These are phyloP conservation scores for Polyporus tsugae DNA, from an alignment of 1,284 basidiomycete species.

Conservation along the genomic window DNA sequence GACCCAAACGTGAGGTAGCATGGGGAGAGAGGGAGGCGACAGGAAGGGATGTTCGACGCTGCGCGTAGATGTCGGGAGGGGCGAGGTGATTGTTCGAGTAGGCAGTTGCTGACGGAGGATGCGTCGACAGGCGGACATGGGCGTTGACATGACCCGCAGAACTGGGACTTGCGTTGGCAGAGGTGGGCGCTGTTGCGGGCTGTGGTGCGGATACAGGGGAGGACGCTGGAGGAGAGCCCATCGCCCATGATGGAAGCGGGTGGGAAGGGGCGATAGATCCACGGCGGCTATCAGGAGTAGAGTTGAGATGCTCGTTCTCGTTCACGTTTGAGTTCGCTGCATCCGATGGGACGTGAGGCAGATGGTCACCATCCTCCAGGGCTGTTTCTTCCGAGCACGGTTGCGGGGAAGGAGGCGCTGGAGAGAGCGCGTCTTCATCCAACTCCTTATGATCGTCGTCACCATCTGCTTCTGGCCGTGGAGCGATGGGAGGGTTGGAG, in stretches of 20 bases:
- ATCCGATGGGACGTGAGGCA: conserved; percentile 13
- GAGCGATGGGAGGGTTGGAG: conserved; percentile 16
- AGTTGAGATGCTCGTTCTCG: conserved; percentile 25
- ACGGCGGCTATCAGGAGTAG: conserved; percentile 30
- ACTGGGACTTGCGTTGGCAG: conserved; percentile 6
- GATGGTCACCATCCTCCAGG: conserved; percentile 6
- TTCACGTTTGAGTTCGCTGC: conserved; percentile 15
- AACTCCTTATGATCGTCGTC: conserved; percentile 18
- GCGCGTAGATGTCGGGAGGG: conserved; percentile 28
- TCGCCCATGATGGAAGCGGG: conserved; percentile 17
- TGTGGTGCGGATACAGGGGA: conserved; percentile 15
- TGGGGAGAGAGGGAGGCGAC: conserved; percentile 22
- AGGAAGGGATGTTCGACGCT: conserved; percentile 30
- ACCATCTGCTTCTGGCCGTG: conserved; percentile 17
- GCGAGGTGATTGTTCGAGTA: conserved; percentile 27
- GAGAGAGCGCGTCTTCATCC: conserved; percentile 19
- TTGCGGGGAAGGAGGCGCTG: conserved; percentile 22
- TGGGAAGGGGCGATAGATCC: conserved; percentile 25
- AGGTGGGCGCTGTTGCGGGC: conserved; percentile 16
- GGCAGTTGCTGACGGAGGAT: conserved; percentile 29
- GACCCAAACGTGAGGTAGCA: conserved; percentile 57
- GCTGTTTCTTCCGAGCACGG: conserved; percentile 22
- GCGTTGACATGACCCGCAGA: conserved; percentile 18
- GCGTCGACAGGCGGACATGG: conserved; percentile 30
- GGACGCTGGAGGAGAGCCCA: conserved; percentile 22